Conservation (phyloP, 257 asterid genomes). For the Eustoma russellianum region DNA sequence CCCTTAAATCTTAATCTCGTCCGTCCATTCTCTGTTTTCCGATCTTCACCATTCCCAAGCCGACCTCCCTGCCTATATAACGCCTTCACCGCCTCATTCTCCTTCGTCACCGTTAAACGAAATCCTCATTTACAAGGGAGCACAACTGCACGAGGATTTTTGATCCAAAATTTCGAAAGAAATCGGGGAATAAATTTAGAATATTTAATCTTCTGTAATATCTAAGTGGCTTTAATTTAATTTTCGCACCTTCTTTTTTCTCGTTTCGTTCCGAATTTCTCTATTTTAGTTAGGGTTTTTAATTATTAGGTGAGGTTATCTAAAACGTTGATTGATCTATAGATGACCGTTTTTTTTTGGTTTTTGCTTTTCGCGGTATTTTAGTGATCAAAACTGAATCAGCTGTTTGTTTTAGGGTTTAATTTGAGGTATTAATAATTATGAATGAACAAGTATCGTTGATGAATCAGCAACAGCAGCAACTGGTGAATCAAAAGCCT, state of each 20-base stretch:
- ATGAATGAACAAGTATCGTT: conserved; percentile 52
- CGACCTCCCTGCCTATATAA: conserved; percentile 1
- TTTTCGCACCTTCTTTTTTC: neutral
- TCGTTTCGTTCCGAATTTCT: neutral
- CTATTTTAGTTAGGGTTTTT: neutral
- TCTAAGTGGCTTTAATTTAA: neutral
- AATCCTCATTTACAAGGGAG: neutral
- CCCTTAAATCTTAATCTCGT: conserved; percentile 14
- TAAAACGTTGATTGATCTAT: neutral
- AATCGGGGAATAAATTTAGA: neutral
- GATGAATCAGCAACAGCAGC: conserved; percentile 54
- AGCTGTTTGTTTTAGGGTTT: neutral
- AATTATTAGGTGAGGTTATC: neutral
- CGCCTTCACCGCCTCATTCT: neutral
- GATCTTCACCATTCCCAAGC: conserved; percentile 13
- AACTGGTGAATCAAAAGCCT: conserved; percentile 25
- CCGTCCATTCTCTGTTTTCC: conserved; percentile 10
- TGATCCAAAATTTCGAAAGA: neutral
- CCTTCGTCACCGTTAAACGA: neutral
- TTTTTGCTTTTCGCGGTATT: neutral
- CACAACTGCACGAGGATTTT: neutral
- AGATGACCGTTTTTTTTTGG: neutral
- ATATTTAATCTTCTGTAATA: neutral
- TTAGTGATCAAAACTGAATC: neutral
- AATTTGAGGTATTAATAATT: neutral